phyloP scores from a whole-genome alignment of 345 rosid species.

The Turnera subulata region DNA sequence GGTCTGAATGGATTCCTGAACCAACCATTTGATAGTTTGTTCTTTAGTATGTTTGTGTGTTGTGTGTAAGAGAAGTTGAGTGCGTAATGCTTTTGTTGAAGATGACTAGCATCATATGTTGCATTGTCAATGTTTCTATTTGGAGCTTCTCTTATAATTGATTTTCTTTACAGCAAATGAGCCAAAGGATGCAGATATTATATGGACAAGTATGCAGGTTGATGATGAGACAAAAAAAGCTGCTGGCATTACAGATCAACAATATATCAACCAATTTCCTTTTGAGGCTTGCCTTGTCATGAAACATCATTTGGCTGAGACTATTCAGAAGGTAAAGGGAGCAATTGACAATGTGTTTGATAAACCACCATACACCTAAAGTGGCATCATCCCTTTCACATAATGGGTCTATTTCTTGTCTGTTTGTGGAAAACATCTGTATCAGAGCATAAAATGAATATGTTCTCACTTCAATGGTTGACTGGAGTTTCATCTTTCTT shows the following conservation, averaged over 20 bases:
- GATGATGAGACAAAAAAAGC: constrained; percentile 73
- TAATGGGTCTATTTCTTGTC: not conserved
- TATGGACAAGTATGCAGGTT: constrained; percentile 89
- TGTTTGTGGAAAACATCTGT: not conserved
- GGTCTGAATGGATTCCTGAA: too few relatives aligned
- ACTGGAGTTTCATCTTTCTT: constrained; percentile 13
- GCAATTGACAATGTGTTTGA: constrained; percentile 4
- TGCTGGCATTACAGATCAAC: constrained; percentile 70
- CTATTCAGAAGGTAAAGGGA: constrained; percentile 62
- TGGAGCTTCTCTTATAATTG: not conserved
- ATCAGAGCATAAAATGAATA: too few relatives aligned
- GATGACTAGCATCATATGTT: too few relatives aligned
- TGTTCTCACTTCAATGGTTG: not conserved
- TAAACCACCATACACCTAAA: not conserved
- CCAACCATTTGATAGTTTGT: too few relatives aligned
- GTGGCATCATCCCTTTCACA: not conserved
- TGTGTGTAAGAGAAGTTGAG: too few relatives aligned
- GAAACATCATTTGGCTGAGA: constrained; percentile 98
- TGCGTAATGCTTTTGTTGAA: too few relatives aligned
- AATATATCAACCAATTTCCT: constrained; percentile 80
- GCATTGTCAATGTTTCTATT: too few relatives aligned
- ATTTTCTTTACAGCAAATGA: constrained; percentile 55
- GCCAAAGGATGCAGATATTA: constrained; percentile 75
- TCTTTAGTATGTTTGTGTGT: too few relatives aligned
- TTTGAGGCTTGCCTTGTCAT: constrained; percentile 93